Evolutionary conservation across 2,329 filamentous ascomycete species (phyloP), one percentile per base, ranked within the genome.

Genomic region (Colletotrichum simmondsii): DNA sequence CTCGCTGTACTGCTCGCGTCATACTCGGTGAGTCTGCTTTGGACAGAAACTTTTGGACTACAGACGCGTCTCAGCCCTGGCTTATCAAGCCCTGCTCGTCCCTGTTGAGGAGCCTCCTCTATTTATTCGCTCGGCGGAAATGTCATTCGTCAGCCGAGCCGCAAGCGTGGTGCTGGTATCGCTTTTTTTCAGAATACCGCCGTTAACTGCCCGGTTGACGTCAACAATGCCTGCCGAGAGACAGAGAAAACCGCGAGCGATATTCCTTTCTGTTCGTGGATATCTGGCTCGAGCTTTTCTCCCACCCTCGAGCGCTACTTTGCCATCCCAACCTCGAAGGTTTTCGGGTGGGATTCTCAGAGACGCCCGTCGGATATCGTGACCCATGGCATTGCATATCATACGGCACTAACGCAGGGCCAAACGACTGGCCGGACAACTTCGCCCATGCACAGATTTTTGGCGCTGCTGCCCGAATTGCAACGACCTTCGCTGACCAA

Each of bases 11-110:
- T 22, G 69, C 58, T 11, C 35, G 69, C 65, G 49, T 49, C 37
- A 63, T 53, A 35, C 58, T 52, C 37, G 63, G n/a, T n/a, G 65
- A 64, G 28, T 58, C 65, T 42, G 14, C 37, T 42, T 42, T 46
- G 19, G 14, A 54, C 28, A 7, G 52, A 10, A 53, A 57, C 42
- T n/a, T 46, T 26, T 54, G 14, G 19, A 11, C 14, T 64, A 28
- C 58, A 52, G 37, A 42, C 24, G 26, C n/a, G 64, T 42, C 11
- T 59, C 26, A 26, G 30, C 10, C 16, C 16, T 5, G 14, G 24
- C 19, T 28, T 2, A 42, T 24, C 24, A 30, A 53, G 26, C 24
- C 30, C 30, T 56, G 42, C 65, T 69, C 53, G 26, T 53, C 12
- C n/a, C 59, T 11, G 54, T 46, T 42, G 32, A 19, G 35, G 22